phyloP scores from a whole-genome alignment of 331 rosid species.

The Saraca asoca region DNA sequence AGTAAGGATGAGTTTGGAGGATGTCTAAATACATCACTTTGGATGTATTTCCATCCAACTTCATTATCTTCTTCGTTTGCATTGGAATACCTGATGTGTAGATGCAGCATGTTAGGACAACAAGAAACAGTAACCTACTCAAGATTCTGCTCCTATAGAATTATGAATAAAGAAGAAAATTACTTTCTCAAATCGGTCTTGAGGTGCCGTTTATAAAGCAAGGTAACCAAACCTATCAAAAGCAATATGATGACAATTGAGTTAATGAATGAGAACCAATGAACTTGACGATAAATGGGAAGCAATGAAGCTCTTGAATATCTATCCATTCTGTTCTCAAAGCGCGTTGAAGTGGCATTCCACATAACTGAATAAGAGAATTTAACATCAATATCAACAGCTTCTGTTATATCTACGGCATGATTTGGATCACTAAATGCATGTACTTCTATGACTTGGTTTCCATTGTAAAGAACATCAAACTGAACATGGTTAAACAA shows the following conservation, averaged over 20 bases:
- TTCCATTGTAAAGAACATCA: slow-evolving; percentile 62
- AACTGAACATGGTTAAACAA: slow-evolving; percentile 70
- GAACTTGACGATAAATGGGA: slow-evolving; percentile 61
- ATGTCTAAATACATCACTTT: slow-evolving; percentile 73
- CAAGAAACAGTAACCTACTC: slow-evolving; percentile 19
- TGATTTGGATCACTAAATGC: slow-evolving; percentile 72
- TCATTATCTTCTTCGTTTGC: slow-evolving; percentile 69
- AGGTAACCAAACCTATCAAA: slow-evolving; percentile 68
- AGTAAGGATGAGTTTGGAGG: slow-evolving; percentile 74
- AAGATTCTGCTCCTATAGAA: slow-evolving; percentile 1
- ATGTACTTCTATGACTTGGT: slow-evolving; percentile 60
- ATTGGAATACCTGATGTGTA: slow-evolving; percentile 51
- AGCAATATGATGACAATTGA: slow-evolving; percentile 69
- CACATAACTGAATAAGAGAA: slow-evolving; percentile 83
- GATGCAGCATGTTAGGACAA: slow-evolving; percentile 30
- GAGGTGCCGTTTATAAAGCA: slow-evolving; percentile 65
- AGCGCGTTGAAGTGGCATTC: slow-evolving; percentile 57
- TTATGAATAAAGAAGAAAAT: slow-evolving; percentile 31
- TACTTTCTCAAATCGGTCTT: slow-evolving; percentile 82
- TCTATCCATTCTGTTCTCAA: slow-evolving; percentile 70
- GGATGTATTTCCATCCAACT: slow-evolving; percentile 80
- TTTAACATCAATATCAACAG: slow-evolving; percentile 54
- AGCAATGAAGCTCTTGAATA: slow-evolving; percentile 63
- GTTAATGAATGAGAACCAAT: slow-evolving; percentile 82
- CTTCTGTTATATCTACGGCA: slow-evolving; percentile 63